Base-by-base conservation (phyloP, 352 stramenopile species). In the Globisporangium echinulatum region DNA sequence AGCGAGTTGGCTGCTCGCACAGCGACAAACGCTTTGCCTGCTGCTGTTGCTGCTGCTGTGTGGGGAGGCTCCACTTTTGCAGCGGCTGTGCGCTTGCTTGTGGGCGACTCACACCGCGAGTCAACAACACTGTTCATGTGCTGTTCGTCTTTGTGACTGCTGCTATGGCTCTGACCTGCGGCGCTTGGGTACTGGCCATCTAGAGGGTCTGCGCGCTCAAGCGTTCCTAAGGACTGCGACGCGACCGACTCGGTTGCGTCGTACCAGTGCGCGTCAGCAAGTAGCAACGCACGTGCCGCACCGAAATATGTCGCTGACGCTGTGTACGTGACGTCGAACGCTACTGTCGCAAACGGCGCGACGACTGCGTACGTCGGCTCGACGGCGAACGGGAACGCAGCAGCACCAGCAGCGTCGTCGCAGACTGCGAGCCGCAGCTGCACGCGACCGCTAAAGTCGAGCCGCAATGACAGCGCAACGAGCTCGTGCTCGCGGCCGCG, bases 11-110 rank as follows among this genome's bases (percentile, higher is more conserved):
- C 79, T 37, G 82, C 61, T 2, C 84, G 79, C 11, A 93, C 84
- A 11, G 77, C 84, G 42, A 80, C 62, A 46, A 93, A 76, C 0
- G 84, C 84, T 53, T 91, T 93, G 17, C 84, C 84, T 7, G 79
- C 49, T 7, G 79, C 49, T 62, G 19, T n/a, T 46, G 19, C 3
- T 48, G 59, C 8, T 60, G 53, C 25, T 17, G 25, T 11, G 8
- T 46, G 25, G 25, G 25, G 25, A 33, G 25, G 25, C 25, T 1
- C 25, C 25, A 33, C 25, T 33, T 33, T 33, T 33, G 25, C 25
- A 33, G 25, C 25, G 25, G 6, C 49, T 37, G 43, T 59, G 33
- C 15, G 51, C 51, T 33, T 66, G 40, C 46, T 25, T 15, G 54
- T 56, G 19, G 54, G 46, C 9, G 53, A 39, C 47, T 64, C 55